Percentiles rank a stretch among this genome's conserved stretches.
These are phyloP conservation scores for Chimonanthus praecox DNA, from an alignment of 164 flowering plant genomes.

Conservation along the genomic window DNA sequence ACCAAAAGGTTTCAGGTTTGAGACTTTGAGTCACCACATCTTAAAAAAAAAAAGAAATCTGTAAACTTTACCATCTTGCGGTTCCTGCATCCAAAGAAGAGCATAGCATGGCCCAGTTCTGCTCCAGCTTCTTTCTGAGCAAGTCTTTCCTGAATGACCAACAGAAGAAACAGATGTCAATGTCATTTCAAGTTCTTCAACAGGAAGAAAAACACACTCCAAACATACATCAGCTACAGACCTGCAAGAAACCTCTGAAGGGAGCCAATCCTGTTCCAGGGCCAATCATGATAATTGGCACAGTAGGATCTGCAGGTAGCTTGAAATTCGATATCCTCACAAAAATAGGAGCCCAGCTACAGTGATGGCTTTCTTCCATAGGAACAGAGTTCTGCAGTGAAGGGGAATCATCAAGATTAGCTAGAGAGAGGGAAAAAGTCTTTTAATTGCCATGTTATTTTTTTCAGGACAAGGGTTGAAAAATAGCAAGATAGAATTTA, in stretches of 20 bases:
- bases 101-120: slow-evolving; percentile 68
- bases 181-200: no score
- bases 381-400: slow-evolving; percentile 55
- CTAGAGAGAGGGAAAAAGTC: not conserved
- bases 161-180: not conserved
- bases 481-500: not conserved
- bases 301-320: slow-evolving; percentile 57
- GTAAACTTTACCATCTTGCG: slow-evolving; percentile 55
- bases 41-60: no score
- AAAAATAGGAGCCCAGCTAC: slow-evolving; percentile 82
- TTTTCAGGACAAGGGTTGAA: not conserved
- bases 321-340: slow-evolving; percentile 76
- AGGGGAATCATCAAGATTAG: not conserved
- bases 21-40: no score
- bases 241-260: slow-evolving; percentile 90
- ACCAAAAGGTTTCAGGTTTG: no score
- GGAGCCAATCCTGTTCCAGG: slow-evolving; percentile 96
- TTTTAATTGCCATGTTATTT: no score
- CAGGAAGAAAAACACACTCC: not conserved
- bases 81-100: slow-evolving; percentile 89
- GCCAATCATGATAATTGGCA: slow-evolving; percentile 77
- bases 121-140: slow-evolving; percentile 58
- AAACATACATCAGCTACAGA: slow-evolving; percentile 27
- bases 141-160: slow-evolving; percentile 59
- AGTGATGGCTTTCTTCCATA: slow-evolving; percentile 42